A percentile compares a stretch with the other conserved stretches of the same genome.
Conservation (phyloP, 257 asterid genomes). For the Capsicum pubescens region DNA sequence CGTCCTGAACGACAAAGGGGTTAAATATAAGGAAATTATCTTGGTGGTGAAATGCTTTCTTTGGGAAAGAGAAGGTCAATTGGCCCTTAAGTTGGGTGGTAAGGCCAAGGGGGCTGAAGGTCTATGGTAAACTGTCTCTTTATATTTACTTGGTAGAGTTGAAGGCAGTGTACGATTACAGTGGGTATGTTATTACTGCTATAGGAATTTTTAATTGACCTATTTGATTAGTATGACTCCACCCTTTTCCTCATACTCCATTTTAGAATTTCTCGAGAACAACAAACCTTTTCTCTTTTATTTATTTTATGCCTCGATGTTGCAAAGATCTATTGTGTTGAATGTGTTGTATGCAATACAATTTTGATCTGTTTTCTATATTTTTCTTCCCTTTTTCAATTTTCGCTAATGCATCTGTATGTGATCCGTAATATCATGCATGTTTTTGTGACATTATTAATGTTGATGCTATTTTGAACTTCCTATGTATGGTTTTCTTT, state of each 20-base stretch:
- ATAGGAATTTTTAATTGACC: no score
- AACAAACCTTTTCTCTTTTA: neutral
- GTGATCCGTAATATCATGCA: constrained; percentile 11
- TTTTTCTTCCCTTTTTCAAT: neutral
- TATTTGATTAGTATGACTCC: neutral
- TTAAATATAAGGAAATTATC: no score
- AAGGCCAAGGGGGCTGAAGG: neutral
- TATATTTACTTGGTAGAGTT: neutral
- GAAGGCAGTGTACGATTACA: neutral
- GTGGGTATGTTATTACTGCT: neutral
- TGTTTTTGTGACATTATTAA: neutral
- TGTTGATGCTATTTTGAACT: neutral
- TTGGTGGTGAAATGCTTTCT: neutral
- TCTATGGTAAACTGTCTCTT: neutral
- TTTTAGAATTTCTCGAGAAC: neutral
- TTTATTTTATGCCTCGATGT: neutral
- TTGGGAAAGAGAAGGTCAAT: neutral
- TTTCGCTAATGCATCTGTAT: neutral
- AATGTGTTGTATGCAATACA: neutral
- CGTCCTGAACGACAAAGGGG: no score
- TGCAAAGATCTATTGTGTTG: neutral
- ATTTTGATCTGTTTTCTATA: neutral
- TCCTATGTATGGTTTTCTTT: neutral
- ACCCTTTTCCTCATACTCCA: neutral
- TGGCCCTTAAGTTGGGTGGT: neutral